Evolutionary conservation across 2,329 filamentous ascomycete species (phyloP), one percentile per base, ranked within the genome.

Genomic region (Colletotrichum sp.): DNA sequence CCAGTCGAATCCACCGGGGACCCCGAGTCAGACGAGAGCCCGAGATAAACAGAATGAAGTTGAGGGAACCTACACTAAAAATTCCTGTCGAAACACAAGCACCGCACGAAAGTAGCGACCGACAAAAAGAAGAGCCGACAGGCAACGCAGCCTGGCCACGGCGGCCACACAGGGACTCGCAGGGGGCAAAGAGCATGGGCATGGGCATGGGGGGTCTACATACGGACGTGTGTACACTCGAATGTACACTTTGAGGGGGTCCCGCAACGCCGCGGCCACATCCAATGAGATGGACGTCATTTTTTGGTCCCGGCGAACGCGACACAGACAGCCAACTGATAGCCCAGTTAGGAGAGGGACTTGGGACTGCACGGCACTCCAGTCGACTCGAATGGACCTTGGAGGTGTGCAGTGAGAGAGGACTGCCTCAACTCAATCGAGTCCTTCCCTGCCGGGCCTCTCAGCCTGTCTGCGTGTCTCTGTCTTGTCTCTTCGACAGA

Each of bases 211-310:
- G 59, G 71, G 16, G 66, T 75, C 44, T 63, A 60, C 61, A 67
- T 52, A 52, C 22, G 39, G 64, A 67, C 19, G 19, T 27, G 12
- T 19, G 32, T 34, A 36, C 59, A 28, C 22, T 64, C 39, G 19
- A 69, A 64, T 32, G 55, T 44, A 59, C 72, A 66, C 59, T 59
- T 34, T 61, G 39, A 57, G 64, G 57, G 69, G 55, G 44, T 39
- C 64, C 70, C 70, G 64, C 73, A 48, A 25, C 52, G 34, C 70
- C 64, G 57, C 44, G 44, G 27, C 57, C 28, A 57, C 34, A 22
- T 59, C 74, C 74, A 76, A 76, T 76, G 64, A 74, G 74, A 59
- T 65, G 65, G 65, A 74, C 71, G 74, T 76, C 74, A 76, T 76
- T 74, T 66, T 74, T 32, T 55, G 48, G 72, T 74, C 71, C 74